Conservation (phyloP, 2,329 filamentous ascomycete species). For the Fusarium camptoceras region DNA sequence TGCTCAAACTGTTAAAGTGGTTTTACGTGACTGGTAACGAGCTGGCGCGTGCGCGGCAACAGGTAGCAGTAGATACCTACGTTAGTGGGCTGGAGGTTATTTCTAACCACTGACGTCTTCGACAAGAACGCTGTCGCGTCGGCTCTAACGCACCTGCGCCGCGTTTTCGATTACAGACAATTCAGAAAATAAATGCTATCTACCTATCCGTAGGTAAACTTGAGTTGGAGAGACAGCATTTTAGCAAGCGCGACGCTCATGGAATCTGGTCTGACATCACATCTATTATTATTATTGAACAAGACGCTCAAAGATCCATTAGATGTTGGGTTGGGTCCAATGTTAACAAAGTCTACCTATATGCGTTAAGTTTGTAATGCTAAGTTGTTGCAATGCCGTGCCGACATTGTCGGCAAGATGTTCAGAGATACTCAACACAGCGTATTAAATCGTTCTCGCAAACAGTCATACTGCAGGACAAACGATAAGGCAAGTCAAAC, state of each 20-base stretch:
- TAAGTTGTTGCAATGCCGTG: too few relatives aligned
- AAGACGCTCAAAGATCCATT: not conserved
- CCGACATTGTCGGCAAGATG: too few relatives aligned
- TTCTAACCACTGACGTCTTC: conserved; percentile 27
- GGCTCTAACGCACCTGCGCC: conserved; percentile 1
- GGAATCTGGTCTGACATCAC: not conserved
- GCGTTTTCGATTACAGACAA: conserved; percentile 19
- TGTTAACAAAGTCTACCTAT: too few relatives aligned
- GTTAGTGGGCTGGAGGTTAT: not conserved
- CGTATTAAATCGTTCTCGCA: too few relatives aligned
- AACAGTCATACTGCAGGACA: too few relatives aligned
- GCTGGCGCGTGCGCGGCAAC: not conserved
- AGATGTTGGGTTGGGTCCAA: not conserved
- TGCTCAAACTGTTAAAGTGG: conserved; percentile 35
- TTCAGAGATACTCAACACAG: too few relatives aligned
- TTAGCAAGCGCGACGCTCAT: not conserved
- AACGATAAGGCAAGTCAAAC: too few relatives aligned
- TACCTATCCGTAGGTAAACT: too few relatives aligned
- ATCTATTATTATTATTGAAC: not conserved
- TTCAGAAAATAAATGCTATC: not conserved
- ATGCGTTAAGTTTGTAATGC: too few relatives aligned
- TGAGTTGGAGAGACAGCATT: not conserved
- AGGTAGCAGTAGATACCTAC: not conserved
- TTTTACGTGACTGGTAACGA: conserved; percentile 11
- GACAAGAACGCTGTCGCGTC: conserved; percentile 1